phyloP scores from a whole-genome alignment of 805 yeast genomes.

The Spathaspora arborariae region DNA sequence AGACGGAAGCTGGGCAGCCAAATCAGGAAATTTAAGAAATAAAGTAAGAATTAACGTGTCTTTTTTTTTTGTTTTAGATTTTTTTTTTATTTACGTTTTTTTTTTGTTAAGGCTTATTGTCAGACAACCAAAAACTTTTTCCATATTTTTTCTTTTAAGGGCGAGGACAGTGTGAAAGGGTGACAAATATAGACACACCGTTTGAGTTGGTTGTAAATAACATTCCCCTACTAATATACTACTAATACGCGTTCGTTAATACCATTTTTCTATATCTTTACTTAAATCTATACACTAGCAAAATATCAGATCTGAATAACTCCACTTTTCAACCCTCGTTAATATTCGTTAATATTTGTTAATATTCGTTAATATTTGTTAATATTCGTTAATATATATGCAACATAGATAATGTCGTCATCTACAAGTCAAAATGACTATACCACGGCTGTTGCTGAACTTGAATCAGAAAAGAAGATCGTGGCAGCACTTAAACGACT shows the following conservation, averaged over 20 bases:
- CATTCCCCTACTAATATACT: background rate
- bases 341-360: no score
- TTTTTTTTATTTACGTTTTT: background rate
- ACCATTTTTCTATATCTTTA: background rate
- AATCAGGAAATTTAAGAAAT: background rate
- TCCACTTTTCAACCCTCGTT: no score
- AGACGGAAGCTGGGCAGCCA: no score
- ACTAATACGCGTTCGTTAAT: background rate
- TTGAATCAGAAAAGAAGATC: constrained; percentile 69
- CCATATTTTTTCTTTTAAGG: background rate
- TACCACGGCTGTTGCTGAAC: constrained; percentile 65
- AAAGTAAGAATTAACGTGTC: background rate
- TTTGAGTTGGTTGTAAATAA: background rate
- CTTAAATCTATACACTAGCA: background rate
- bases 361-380: no score
- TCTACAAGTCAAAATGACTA: constrained; percentile 13
- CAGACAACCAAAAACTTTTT: background rate
- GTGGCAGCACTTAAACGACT: constrained; percentile 71
- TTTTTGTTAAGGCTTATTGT: no score
- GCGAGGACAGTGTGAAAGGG: background rate
- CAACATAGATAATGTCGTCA: background rate
- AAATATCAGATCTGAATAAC: background rate
- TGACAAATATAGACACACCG: background rate
- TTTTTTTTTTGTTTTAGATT: background rate
- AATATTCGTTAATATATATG: no score